Percentiles rank a stretch among this genome's conserved stretches.
Evolutionary conservation across 768 basidiomycete species (phyloP).

Genomic region (Exsudoporus frostii): DNA sequence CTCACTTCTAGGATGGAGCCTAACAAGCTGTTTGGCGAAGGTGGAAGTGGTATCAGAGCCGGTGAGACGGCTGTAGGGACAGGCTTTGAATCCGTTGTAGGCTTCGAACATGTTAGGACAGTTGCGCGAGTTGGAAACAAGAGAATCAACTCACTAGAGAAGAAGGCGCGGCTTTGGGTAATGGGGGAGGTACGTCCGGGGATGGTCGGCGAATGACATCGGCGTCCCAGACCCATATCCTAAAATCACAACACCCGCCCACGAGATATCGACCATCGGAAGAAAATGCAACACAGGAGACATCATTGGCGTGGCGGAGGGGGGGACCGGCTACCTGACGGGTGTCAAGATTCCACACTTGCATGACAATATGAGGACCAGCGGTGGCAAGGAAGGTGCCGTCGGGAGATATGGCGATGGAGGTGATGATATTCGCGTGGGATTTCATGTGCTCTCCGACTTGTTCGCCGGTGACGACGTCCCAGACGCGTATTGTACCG

Average conservation of each 20-base stretch:
- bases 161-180: constrained; percentile 5
- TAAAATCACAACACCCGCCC: constrained; percentile 28
- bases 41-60: constrained; percentile 21
- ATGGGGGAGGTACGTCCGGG: constrained; percentile 7
- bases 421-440: constrained; percentile 28
- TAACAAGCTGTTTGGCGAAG: constrained; percentile 16
- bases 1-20: constrained; percentile 22
- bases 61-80: constrained; percentile 5
- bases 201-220: constrained; percentile 16
- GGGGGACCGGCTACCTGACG: constrained; percentile 14
- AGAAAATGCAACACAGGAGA: constrained; percentile 34
- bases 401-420: constrained; percentile 32
- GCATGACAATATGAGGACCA: constrained; percentile 28
- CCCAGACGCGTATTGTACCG: constrained; percentile 32
- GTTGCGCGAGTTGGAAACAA: neutral
- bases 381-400: constrained; percentile 32
- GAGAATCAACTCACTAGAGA: constrained; percentile 10
- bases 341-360: constrained; percentile 30
- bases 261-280: constrained; percentile 26
- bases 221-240: constrained; percentile 30
- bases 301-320: constrained; percentile 29
- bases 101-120: constrained; percentile 10
- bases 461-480: constrained; percentile 27
- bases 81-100: constrained; percentile 1
- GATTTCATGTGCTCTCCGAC: constrained; percentile 30